Base-by-base conservation (phyloP, 768 basidiomycete species). In the Russula emetica region DNA sequence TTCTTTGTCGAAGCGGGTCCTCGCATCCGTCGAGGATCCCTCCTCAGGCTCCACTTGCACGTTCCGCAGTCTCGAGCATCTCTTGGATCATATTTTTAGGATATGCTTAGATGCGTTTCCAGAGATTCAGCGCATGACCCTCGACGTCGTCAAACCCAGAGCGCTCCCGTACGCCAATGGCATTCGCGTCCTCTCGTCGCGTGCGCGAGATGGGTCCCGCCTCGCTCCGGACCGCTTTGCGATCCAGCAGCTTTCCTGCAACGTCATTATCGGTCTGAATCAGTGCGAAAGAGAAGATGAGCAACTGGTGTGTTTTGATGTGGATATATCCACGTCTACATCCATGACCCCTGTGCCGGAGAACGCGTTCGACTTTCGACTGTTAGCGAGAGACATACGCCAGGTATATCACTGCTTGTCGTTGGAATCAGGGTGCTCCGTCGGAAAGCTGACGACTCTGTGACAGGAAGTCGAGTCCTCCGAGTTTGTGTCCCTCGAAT, bases 401-500 rank as follows among this genome's bases (percentile, higher is more conserved):
- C 62, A 76, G 28, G 75, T 83, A 32, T 30, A 70, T 62, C 75
- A n/a, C 42, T 5, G 34, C 18, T 14, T 10, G 14, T n/a, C 11
- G 3, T 5, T 20, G 58, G n/a, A 9, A 13, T 28, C 38, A 38
- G 16, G 3, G 8, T 16, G 42, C 8, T 44, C 24, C 10, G 8
- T 14, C 8, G 8, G 45, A n/a, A 26, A 7, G 44, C n/a, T 42
- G n/a, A 58, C 53, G 10, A 54, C 26, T 14, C 30, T 40, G 20
- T 53, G 38, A 22, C 59, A 34, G 68, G 30, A 50, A 44, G 26
- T 49, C 5, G 70, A 73, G 20, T 60, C 70, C 0, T 81, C 87
- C 0, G 74, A 77, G 0, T 89, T 79, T 70, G 73, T 82, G 26
- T 92, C 90, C 0, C 74, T 92, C 47, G 90, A 93, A 26, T 92